Evolutionary conservation across 2,329 filamentous ascomycete genomes (phyloP).

Genomic region (Aureobasidium leucospermi): DNA sequence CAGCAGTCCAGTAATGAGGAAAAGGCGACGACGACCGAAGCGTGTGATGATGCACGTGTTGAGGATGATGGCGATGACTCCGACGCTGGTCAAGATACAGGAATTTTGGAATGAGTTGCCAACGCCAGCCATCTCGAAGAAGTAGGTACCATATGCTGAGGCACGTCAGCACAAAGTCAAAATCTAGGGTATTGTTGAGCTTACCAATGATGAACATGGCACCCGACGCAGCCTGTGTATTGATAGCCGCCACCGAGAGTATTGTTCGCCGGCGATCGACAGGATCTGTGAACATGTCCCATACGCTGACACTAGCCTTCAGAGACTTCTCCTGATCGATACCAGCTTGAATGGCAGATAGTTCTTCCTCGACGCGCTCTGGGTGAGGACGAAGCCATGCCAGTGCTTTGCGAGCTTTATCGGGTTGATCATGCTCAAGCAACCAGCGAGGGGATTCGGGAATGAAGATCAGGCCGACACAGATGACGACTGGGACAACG

Average conservation of each 20-base stretch:
- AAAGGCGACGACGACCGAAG: conserved; percentile 46
- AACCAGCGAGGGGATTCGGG: conserved; percentile 35
- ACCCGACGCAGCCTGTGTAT: conserved; percentile 31
- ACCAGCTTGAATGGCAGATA: conserved; percentile 25
- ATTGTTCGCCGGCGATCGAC: conserved; percentile 29
- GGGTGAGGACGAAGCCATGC: conserved; percentile 19
- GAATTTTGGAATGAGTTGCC: conserved; percentile 50
- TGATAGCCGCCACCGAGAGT: conserved; percentile 29
- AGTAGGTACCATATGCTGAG: conserved; percentile 48
- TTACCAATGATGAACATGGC: conserved; percentile 33
- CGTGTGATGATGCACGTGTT: conserved; percentile 48
- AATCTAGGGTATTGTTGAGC: not conserved
- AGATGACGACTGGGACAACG: conserved; percentile 42
- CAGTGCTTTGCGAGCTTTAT: conserved; percentile 17
- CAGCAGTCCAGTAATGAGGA: conserved; percentile 45
- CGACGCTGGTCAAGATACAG: conserved; percentile 48
- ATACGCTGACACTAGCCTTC: conserved; percentile 24
- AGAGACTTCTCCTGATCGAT: conserved; percentile 29
- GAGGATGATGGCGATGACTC: conserved; percentile 48
- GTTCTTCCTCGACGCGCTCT: conserved; percentile 16
- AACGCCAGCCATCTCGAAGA: conserved; percentile 53
- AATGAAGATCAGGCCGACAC: conserved; percentile 37
- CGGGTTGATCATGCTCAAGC: conserved; percentile 21
- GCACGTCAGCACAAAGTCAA: not conserved
- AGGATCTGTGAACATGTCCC: conserved; percentile 32